Percentiles rank a stretch among this genome's conserved stretches.
Evolutionary conservation across 441 rosid genomes (phyloP).

Genomic region (Syzygium malaccense): DNA sequence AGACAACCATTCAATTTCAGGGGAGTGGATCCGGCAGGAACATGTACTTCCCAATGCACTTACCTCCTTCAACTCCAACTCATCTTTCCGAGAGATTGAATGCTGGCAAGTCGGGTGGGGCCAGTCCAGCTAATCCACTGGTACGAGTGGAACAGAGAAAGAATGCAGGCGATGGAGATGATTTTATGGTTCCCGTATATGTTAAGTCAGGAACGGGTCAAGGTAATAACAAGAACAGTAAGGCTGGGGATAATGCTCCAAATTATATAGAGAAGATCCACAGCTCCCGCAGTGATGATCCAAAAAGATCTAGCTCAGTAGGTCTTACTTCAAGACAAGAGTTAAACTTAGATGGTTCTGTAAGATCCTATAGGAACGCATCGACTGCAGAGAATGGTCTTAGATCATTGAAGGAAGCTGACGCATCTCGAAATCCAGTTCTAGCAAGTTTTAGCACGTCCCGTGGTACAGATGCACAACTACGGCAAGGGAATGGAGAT

Average conservation of each 20-base stretch:
- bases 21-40: conserved; percentile 35
- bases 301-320: conserved; percentile 8
- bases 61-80: conserved; percentile 20
- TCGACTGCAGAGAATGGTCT: conserved; percentile 14
- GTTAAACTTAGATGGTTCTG: conserved; percentile 7
- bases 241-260: conserved; percentile 16
- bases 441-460: conserved; percentile 19
- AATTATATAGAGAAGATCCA: conserved; percentile 8
- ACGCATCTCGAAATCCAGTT: conserved; percentile 12
- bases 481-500: conserved; percentile 23
- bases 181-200: conserved; percentile 65
- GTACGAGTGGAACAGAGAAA: conserved; percentile 30
- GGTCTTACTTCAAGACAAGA: conserved; percentile 19
- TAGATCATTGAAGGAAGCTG: conserved; percentile 3
- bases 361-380: conserved; percentile 11
- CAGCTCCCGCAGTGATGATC: conserved; percentile 7
- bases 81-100: conserved; percentile 28
- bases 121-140: conserved; percentile 23
- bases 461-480: conserved; percentile 19
- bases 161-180: conserved; percentile 57
- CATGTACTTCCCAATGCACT: conserved; percentile 14
- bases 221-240: conserved; percentile 18
- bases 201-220: conserved; percentile 29
- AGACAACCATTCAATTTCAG: conserved; percentile 18
- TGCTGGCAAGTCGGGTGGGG: conserved; percentile 22